phyloP scores from a whole-genome alignment of 495 filamentous ascomycete genomes.

The Pyrenula massariospora region DNA sequence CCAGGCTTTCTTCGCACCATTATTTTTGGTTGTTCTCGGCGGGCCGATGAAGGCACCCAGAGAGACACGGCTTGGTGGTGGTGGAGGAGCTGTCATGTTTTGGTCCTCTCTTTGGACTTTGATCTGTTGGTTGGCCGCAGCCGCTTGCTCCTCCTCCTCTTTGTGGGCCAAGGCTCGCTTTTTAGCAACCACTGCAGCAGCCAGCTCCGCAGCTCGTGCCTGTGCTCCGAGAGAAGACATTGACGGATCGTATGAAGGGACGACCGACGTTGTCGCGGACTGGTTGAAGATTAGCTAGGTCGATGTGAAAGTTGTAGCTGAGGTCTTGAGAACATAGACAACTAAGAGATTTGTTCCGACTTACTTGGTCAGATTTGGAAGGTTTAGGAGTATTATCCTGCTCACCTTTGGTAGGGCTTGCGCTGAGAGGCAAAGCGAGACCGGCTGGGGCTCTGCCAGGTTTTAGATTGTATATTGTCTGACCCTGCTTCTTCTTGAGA shows the following conservation, averaged over 20 bases:
- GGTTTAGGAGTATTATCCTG: background rate
- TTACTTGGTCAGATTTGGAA: background rate
- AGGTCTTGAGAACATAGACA: background rate
- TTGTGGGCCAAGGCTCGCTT: background rate
- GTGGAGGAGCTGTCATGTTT: background rate
- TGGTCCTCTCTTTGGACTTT: background rate
- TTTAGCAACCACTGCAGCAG: background rate
- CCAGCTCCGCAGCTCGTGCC: background rate
- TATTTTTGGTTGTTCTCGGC: background rate
- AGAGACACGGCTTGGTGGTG: background rate
- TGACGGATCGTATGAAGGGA: too few species aligned
- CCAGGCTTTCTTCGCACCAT: background rate
- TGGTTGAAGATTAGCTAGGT: background rate
- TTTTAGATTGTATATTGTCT: background rate
- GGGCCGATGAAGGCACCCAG: background rate
- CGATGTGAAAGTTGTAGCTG: background rate
- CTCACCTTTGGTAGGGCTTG: background rate
- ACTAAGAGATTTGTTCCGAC: background rate
- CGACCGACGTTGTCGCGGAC: background rate
- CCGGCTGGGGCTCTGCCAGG: background rate
- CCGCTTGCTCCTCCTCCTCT: background rate
- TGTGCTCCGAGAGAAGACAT: constrained; percentile 1
- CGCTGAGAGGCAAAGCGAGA: background rate
- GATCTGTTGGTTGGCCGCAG: background rate
- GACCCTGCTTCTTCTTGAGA: background rate